Evolutionary conservation across 2,329 filamentous ascomycete genomes (phyloP), one percentile per base, ranked within the genome.

Genomic region (Sporothrix curviconia): DNA sequence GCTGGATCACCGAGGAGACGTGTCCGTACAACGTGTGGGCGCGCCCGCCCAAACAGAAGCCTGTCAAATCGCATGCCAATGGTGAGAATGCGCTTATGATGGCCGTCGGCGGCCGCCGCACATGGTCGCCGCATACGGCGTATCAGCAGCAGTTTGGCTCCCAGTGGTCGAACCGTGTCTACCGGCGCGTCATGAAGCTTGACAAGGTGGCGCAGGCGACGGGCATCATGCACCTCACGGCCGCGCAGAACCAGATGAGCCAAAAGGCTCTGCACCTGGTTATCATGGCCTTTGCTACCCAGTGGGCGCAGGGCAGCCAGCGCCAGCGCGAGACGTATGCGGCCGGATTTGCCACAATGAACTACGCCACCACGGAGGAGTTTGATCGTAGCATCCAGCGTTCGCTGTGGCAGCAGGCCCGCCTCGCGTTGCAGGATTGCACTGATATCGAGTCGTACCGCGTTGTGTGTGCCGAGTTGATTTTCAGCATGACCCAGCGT

Each of bases 1-100:
- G 78, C 63, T 81, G 78, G 78, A 62, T 80, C 17, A 78, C 77
- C 0, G 78, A 80, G 59, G 70, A 73, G 47, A 80, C 76, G 3
- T 81, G 78, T 55, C 78, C 78, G 0, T 80, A 80, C 62, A 69
- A 69, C 60, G 63, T 70, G 4, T 39, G 54, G 46, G 60, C 37
- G 3, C 43, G 56, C 4, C 60, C 54, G 2, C 59, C 46, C 9
- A 47, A 44, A 30, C 43, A 34, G 32, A 47, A 54, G 51, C 42
- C 34, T 22, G 22, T 55, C 19, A 25, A 28, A 7, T 25, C 49
- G 7, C 7, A 36, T 6, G 25, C 50, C 17, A 12, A 30, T 4
- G 42, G 42, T 36, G 39, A 17, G 3, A 17, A 49, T 25, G 7
- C n/a, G 9, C 30, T 17, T 7, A 24, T 43, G 17, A 15, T 54